These are phyloP conservation scores for Diaporthe citriasiana DNA, from an alignment of 2,329 filamentous ascomycete species.

Conservation along the genomic window DNA sequence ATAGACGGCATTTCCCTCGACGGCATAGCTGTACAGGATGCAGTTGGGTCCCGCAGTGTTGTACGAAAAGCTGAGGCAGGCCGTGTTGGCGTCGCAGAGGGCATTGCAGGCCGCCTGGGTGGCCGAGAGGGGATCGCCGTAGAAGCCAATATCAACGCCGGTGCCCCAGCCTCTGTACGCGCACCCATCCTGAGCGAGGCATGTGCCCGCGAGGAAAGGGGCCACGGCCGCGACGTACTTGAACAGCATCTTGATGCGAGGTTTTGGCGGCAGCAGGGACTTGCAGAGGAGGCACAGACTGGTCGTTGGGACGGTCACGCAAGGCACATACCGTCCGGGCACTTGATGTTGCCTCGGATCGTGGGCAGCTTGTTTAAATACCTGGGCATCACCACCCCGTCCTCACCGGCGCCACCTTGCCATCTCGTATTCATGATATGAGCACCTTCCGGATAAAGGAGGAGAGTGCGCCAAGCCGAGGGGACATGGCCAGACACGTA, in stretches of 20 bases:
- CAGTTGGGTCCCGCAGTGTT: conserved; percentile 40
- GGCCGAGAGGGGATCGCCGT: conserved; percentile 24
- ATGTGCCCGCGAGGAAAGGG: conserved; percentile 26
- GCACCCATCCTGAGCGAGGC: conserved; percentile 36
- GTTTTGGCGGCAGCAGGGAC: not conserved
- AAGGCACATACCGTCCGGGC: conserved; percentile 5
- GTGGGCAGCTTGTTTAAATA: conserved; percentile 13
- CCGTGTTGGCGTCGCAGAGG: conserved; percentile 37
- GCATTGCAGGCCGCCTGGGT: conserved; percentile 34
- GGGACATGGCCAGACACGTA: conserved; percentile 14
- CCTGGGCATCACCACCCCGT: not conserved
- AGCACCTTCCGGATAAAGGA: conserved; percentile 34
- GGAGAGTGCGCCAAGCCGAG: conserved; percentile 26
- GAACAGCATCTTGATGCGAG: conserved; percentile 33
- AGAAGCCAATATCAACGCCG: conserved; percentile 39
- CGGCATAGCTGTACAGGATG: conserved; percentile 39
- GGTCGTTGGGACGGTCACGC: conserved; percentile 7
- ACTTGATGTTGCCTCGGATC: not conserved
- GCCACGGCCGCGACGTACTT: conserved; percentile 18
- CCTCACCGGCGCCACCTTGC: conserved; percentile 10
- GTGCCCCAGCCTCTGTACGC: conserved; percentile 36
- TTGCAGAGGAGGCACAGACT: not conserved
- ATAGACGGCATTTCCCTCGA: conserved; percentile 47
- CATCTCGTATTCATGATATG: conserved; percentile 32
- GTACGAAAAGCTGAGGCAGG: conserved; percentile 41